phyloP scores from a whole-genome alignment of 1,284 basidiomycete genomes.

The Irpex lacteus region DNA sequence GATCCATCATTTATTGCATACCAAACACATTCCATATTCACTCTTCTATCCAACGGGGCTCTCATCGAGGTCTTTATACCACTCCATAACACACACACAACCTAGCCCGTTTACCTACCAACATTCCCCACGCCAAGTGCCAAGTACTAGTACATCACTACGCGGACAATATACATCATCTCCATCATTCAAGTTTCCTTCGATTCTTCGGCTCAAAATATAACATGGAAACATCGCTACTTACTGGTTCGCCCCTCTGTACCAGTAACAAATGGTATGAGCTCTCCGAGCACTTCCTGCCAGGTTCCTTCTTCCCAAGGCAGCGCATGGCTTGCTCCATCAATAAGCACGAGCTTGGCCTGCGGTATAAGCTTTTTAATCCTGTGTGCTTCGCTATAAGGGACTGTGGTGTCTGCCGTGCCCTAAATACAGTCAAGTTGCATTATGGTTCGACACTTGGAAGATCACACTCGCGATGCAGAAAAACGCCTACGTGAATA shows the following conservation, averaged over 20 bases:
- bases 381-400: slow-evolving; percentile 8
- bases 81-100: slow-evolving; percentile 22
- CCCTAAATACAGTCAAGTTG: neutral
- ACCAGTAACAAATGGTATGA: slow-evolving; percentile 1
- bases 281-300: neutral
- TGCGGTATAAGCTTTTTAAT: slow-evolving; percentile 8
- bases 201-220: neutral
- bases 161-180: neutral
- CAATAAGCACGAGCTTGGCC: slow-evolving; percentile 5
- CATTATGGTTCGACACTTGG: too few relatives aligned
- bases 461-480: neutral
- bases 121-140: neutral
- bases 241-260: neutral
- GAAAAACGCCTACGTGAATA: slow-evolving; percentile 6
- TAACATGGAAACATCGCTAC: neutral
- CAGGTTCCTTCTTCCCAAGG: slow-evolving; percentile 1
- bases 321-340: slow-evolving; percentile 5
- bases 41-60: too few relatives aligned
- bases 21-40: too few relatives aligned
- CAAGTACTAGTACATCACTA: neutral
- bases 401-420: slow-evolving; percentile 7
- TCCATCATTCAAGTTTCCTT: neutral
- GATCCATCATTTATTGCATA: too few relatives aligned
- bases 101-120: neutral
- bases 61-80: slow-evolving; percentile 39